Evolutionary conservation across 139 green algal species (phyloP), one percentile per base, ranked within the genome.

Genomic region (Picochlorum sp.): DNA sequence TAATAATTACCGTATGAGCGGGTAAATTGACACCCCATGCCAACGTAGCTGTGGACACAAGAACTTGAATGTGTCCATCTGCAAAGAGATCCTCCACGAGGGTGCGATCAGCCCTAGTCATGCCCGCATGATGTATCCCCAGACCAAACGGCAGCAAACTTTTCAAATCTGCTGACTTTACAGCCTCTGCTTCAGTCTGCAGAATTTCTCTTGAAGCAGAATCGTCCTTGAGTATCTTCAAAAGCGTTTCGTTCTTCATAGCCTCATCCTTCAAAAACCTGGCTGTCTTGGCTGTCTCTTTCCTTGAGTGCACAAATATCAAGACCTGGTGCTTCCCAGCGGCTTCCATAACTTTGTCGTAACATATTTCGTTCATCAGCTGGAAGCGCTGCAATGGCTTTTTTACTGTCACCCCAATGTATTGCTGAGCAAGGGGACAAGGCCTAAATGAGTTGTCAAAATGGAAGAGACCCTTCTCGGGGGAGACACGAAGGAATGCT

Each of bases 331-430:
- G 86, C 77, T 91, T 91, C 15, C 91, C 91, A 1, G 90, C 91
- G 3, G 81, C 77, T 51, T 92, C 92, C 62, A 95, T 70, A 58
- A 95, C 92, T 80, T 98, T 98, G 69, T 91, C 83, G 74, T 98
- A 98, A 81, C 87, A 95, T 70, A 98, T 94, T 69, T 98, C 92
- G 66, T 96, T 96, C 90, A 96, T 96, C 44, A 96, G 77, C 80
- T 98, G 87, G 76, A 97, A 97, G 62, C 94, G 84, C 85, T 98
- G 93, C 80, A 98, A 82, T n/a, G 93, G 90, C 84, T 98, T 98
- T 69, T 92, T 92, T 23, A 97, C 73, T 8, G 77, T 96, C 47
- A 98, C 78, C 51, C 93, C 93, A 3, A 98, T 88, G 74, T 95
- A 98, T 69, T 97, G 88, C 85, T 96, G 90, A 11, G 89, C 88